Percentiles rank a stretch among this genome's conserved stretches.
phyloP scores from a whole-genome alignment of 129 eudicot genomes.

The Flaveria brownii region DNA sequence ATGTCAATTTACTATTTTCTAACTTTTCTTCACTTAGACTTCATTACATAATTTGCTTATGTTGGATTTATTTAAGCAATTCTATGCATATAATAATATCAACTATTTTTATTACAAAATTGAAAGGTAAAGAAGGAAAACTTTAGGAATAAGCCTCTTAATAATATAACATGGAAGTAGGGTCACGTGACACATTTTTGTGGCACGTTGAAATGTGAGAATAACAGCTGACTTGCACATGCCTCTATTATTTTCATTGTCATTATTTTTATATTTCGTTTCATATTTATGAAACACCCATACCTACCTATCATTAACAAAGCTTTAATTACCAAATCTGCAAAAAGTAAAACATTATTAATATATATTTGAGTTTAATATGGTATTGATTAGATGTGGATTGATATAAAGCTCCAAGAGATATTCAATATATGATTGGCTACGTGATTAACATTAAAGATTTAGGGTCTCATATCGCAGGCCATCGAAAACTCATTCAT shows the following conservation, averaged over 20 bases:
- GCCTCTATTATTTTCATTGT: conserved; percentile 16
- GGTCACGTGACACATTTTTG: conserved; percentile 39
- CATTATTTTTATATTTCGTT: background rate
- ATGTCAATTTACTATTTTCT: too few relatives aligned
- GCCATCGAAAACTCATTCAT: too few relatives aligned
- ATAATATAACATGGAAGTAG: conserved; percentile 31
- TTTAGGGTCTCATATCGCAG: too few relatives aligned
- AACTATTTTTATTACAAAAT: background rate
- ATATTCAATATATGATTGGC: too few relatives aligned
- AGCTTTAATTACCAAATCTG: conserved; percentile 5
- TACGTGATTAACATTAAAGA: too few relatives aligned
- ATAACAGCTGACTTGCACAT: conserved; percentile 44
- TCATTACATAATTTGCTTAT: background rate
- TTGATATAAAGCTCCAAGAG: too few relatives aligned
- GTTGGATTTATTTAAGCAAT: background rate
- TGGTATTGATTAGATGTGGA: too few relatives aligned
- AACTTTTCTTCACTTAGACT: background rate
- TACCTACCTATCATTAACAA: conserved; percentile 20
- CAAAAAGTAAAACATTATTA: background rate
- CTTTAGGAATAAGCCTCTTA: conserved; percentile 25
- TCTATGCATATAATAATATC: background rate
- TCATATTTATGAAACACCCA: conserved; percentile 24
- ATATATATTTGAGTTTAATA: too few relatives aligned
- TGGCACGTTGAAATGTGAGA: conserved; percentile 41
- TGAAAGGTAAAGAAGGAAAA: background rate